phyloP scores from a whole-genome alignment of 768 basidiomycete genomes.

The Amyloporia xantha region DNA sequence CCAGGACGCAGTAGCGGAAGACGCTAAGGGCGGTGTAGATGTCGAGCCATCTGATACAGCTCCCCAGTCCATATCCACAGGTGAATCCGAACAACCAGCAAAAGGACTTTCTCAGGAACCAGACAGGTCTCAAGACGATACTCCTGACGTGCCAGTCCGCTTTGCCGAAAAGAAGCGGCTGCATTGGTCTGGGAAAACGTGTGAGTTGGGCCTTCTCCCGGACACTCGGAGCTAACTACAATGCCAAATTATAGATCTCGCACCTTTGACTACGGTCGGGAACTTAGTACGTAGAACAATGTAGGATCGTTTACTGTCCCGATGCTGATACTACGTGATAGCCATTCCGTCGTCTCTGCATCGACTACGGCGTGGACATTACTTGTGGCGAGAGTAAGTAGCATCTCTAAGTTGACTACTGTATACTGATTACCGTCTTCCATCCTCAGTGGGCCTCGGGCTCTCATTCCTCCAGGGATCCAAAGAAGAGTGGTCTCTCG shows the following conservation, averaged over 20 bases:
- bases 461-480: constrained; percentile 84
- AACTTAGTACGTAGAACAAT: constrained; percentile 72
- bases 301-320: neutral
- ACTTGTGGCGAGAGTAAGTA: constrained; percentile 86
- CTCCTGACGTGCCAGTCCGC: constrained; percentile 63
- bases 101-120: too few relatives aligned
- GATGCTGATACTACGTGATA: constrained; percentile 21
- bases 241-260: constrained; percentile 39
- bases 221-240: too few relatives aligned
- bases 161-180: constrained; percentile 82
- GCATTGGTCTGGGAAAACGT: constrained; percentile 83
- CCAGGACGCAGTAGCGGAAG: constrained; percentile 22
- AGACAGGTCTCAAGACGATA: constrained; percentile 36
- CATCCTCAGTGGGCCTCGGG: constrained; percentile 75
- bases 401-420: neutral
- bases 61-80: too few relatives aligned
- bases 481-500: constrained; percentile 92
- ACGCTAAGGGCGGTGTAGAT: constrained; percentile 8
- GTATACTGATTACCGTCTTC: neutral
- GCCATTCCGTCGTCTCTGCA: constrained; percentile 92
- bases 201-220: too few relatives aligned
- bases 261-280: constrained; percentile 90
- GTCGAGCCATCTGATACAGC: neutral
- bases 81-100: too few relatives aligned
- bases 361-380: constrained; percentile 84